These are phyloP conservation scores for Chlorophyllum brunneum DNA, from an alignment of 768 basidiomycete species.

Conservation along the genomic window DNA sequence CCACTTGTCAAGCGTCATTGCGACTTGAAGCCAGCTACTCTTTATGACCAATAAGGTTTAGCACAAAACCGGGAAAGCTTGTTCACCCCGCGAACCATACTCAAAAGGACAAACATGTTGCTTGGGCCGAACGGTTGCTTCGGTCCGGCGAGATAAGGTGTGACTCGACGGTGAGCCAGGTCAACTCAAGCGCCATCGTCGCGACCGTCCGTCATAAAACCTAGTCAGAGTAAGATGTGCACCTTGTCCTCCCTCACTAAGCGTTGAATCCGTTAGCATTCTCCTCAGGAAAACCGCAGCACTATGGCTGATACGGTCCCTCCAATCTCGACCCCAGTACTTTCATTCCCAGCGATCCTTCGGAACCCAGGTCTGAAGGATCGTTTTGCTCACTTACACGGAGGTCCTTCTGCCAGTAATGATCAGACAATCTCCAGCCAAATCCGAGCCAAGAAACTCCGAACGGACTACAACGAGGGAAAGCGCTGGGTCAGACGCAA, in stretches of 20 bases:
- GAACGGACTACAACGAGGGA: conserved; percentile 63
- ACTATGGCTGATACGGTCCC: not conserved
- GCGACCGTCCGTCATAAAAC: no score
- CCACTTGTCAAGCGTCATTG: no score
- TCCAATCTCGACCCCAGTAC: conserved; percentile 35
- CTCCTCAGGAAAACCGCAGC: not conserved
- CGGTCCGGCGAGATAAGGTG: no score
- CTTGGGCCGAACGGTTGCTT: no score
- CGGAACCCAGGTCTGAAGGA: conserved; percentile 52
- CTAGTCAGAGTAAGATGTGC: not conserved
- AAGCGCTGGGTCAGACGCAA: conserved; percentile 75
- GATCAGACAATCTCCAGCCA: not conserved
- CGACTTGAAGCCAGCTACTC: no score
- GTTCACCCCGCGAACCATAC: no score
- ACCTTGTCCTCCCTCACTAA: not conserved
- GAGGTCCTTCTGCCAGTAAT: conserved; percentile 15
- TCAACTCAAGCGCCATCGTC: no score
- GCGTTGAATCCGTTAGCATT: not conserved
- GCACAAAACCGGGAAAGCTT: no score
- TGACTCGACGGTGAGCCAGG: no score
- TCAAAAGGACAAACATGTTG: no score
- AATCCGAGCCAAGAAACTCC: conserved; percentile 31
- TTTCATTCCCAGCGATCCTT: conserved; percentile 72
- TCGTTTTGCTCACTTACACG: conserved; percentile 51
- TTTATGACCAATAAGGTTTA: no score